Conservation (phyloP, 805 yeast genomes). For the Ogataea naganishii region DNA sequence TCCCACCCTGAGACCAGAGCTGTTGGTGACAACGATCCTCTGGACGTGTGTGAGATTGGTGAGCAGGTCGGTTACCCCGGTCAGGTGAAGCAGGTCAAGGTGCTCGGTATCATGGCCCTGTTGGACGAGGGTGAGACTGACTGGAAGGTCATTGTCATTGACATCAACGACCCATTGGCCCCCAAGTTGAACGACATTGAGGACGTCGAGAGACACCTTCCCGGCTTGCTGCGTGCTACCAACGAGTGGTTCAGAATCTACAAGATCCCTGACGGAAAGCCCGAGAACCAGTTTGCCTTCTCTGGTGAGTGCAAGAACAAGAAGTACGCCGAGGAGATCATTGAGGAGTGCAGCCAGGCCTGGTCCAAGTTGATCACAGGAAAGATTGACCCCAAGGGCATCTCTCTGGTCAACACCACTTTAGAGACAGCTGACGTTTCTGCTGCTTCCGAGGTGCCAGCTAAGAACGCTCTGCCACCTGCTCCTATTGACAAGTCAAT, state of each 20-base stretch:
- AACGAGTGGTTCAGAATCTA: conserved; percentile 98
- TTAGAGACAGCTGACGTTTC: conserved; percentile 47
- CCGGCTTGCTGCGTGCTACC: conserved; percentile 89
- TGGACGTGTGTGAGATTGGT: conserved; percentile 82
- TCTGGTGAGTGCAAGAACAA: conserved; percentile 85
- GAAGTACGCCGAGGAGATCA: conserved; percentile 76
- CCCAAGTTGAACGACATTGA: conserved; percentile 79
- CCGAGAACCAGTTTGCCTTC: conserved; percentile 94
- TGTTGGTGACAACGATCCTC: conserved; percentile 79
- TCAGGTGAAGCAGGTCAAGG: conserved; percentile 80
- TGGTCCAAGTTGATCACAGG: conserved; percentile 75
- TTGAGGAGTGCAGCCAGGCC: conserved; percentile 74
- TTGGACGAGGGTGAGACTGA: conserved; percentile 89
- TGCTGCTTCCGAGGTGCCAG: conserved; percentile 48
- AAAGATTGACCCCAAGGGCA: conserved; percentile 53
- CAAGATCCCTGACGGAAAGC: conserved; percentile 97
- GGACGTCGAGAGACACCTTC: conserved; percentile 84
- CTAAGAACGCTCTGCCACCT: conserved; percentile 64
- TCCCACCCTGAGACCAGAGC: conserved; percentile 58
- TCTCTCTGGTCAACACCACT: conserved; percentile 71
- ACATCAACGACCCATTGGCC: conserved; percentile 83
- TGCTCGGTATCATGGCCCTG: conserved; percentile 88
- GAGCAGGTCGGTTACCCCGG: conserved; percentile 58
- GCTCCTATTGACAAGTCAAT: conserved; percentile 94
- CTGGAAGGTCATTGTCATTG: conserved; percentile 89